These are phyloP conservation scores for Fusarium avenaceum DNA, from an alignment of 2,329 filamentous ascomycete genomes.

Conservation along the genomic window DNA sequence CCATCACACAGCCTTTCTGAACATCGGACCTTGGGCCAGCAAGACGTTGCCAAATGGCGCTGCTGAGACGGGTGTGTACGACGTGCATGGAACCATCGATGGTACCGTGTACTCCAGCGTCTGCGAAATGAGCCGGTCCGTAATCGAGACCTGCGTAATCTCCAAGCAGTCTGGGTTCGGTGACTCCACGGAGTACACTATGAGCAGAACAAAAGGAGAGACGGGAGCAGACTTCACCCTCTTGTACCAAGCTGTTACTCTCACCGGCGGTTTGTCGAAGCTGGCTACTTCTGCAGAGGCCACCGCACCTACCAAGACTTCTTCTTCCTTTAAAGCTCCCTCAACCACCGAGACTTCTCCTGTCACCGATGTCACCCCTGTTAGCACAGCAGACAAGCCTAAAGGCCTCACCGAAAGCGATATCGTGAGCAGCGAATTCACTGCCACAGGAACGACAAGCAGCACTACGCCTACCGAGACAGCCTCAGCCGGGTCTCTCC, in stretches of 20 bases:
- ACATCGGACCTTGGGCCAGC: slow-evolving; percentile 17
- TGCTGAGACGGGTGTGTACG: slow-evolving; percentile 12
- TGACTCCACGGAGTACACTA: slow-evolving; percentile 3
- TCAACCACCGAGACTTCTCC: not conserved
- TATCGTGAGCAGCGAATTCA: not conserved
- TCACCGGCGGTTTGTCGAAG: slow-evolving; percentile 8
- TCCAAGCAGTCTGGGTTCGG: not conserved
- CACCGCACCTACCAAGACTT: not conserved
- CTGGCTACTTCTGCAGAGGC: not conserved
- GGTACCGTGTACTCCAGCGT: slow-evolving; percentile 22
- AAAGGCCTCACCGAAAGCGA: not conserved
- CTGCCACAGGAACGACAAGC: not conserved
- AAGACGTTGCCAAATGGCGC: slow-evolving; percentile 9
- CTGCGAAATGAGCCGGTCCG: slow-evolving; percentile 15
- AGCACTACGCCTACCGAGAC: not conserved
- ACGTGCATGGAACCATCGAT: slow-evolving; percentile 15
- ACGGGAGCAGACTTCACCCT: slow-evolving; percentile 16
- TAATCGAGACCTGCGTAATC: slow-evolving; percentile 9
- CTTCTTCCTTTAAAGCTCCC: not conserved
- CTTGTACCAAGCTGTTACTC: slow-evolving; percentile 7
- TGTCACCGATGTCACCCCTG: not conserved
- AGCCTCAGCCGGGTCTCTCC: not conserved
- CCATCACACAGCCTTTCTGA: slow-evolving; percentile 17
- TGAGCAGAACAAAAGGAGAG: slow-evolving; percentile 16
- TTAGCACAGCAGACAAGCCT: not conserved